Percentiles rank a stretch among this genome's conserved stretches.
These are phyloP conservation scores for Ilex asprella DNA, from an alignment of 257 asterid species.

Conservation along the genomic window DNA sequence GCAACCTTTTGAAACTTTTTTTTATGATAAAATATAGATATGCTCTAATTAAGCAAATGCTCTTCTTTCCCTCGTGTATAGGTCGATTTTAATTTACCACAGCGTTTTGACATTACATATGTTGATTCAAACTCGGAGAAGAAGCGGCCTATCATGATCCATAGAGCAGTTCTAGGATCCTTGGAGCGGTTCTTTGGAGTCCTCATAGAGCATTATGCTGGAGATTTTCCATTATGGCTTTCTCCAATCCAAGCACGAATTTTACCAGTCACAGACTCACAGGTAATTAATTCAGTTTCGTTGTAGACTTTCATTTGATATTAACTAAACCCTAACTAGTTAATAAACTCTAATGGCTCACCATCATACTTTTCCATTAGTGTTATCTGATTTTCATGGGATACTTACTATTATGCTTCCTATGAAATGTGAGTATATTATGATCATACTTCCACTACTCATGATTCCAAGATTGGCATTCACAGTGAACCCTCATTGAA, in stretches of 20 bases:
- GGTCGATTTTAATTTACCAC: constrained; percentile 95
- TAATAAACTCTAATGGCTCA: neutral
- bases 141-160: constrained; percentile 88
- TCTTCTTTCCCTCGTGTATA: constrained; percentile 14
- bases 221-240: constrained; percentile 95
- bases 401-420: no score
- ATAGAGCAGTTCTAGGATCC: constrained; percentile 93
- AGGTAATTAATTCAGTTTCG: constrained; percentile 36
- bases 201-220: constrained; percentile 87
- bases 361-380: neutral
- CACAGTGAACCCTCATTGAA: no score
- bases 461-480: no score
- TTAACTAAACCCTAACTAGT: neutral
- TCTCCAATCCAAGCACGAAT: constrained; percentile 84
- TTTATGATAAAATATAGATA: neutral
- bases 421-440: no score
- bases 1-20: neutral
- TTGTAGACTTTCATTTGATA: neutral
- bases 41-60: neutral
- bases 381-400: no score
- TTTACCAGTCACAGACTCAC: constrained; percentile 79
- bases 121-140: constrained; percentile 75
- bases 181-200: constrained; percentile 93
- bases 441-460: no score
- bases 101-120: constrained; percentile 78